Evolutionary conservation across 192 early-diverging fungal species (phyloP).

Genomic region (Chytriomyces hyalinus): DNA sequence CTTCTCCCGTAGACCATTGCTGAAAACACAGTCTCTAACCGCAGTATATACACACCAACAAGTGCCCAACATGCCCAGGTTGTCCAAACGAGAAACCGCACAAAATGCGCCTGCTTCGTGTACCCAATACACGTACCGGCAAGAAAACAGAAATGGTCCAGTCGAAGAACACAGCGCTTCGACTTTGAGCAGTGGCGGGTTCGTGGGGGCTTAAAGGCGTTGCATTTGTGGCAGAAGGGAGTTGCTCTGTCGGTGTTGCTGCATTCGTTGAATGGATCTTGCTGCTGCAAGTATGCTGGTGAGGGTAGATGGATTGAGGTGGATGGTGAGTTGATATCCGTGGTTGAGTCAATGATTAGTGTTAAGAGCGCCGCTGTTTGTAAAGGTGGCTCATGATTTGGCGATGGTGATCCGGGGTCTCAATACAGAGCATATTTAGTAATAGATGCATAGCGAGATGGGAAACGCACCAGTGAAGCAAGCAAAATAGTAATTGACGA

Average conservation of each 20-base stretch:
- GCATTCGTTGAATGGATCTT: neutral
- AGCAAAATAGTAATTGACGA: slow-evolving; percentile 19
- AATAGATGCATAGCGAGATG: neutral
- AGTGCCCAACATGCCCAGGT: slow-evolving; percentile 6
- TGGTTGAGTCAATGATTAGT: neutral
- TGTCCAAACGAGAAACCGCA: slow-evolving; percentile 21
- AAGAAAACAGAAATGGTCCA: slow-evolving; percentile 49
- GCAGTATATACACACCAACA: neutral
- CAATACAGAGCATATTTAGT: too few species aligned
- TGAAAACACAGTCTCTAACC: neutral
- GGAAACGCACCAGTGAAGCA: neutral
- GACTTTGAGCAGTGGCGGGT: slow-evolving; percentile 42
- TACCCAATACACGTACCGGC: slow-evolving; percentile 30
- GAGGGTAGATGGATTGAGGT: too few species aligned
- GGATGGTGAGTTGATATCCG: neutral
- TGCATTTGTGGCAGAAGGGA: slow-evolving; percentile 21
- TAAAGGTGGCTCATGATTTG: neutral
- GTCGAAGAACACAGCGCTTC: slow-evolving; percentile 34
- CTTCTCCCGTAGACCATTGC: neutral
- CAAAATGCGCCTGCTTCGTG: slow-evolving; percentile 42
- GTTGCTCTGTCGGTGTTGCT: neutral
- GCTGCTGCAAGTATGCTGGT: too few species aligned
- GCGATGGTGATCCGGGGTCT: slow-evolving; percentile 14
- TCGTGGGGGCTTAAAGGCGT: slow-evolving; percentile 36
- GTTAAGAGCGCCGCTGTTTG: neutral